Percentiles rank a stretch among this genome's conserved stretches.
phyloP scores from a whole-genome alignment of 1,284 basidiomycete species.

The Sparassis latifolia region DNA sequence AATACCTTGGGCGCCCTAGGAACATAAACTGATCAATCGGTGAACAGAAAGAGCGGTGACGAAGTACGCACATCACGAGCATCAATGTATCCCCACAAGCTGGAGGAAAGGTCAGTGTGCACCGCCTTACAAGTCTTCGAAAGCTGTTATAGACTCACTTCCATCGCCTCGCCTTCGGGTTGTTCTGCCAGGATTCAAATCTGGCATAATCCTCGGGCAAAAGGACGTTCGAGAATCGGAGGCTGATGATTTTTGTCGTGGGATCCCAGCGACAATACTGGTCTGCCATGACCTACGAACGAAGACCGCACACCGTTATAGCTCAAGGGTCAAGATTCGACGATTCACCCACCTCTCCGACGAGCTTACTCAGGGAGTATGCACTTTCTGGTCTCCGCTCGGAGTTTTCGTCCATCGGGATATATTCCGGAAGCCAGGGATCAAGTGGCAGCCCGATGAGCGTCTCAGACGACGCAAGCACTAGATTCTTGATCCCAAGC shows the following conservation, averaged over 20 bases:
- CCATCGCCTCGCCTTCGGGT: conserved; percentile 5
- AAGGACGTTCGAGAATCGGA: conserved; percentile 7
- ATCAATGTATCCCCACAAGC: conserved; percentile 8
- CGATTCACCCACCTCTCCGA: conserved; percentile 2
- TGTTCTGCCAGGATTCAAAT: conserved; percentile 8
- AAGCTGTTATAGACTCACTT: conserved; percentile 1
- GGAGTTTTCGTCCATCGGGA: conserved; percentile 9
- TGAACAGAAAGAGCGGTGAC: background rate
- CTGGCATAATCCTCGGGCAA: conserved; percentile 4
- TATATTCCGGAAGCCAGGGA: conserved; percentile 7
- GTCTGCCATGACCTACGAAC: conserved; percentile 4
- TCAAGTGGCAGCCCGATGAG: conserved; percentile 6
- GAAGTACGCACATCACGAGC: conserved; percentile 4
- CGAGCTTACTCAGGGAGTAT: conserved; percentile 9
- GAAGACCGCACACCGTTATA: background rate
- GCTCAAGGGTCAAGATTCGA: no score
- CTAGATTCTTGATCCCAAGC: conserved; percentile 9
- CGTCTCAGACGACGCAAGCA: conserved; percentile 9
- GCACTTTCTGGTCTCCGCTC: conserved; percentile 6
- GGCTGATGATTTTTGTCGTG: conserved; percentile 4
- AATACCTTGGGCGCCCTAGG: conserved; percentile 5
- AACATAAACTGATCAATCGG: background rate
- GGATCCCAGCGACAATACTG: conserved; percentile 8
- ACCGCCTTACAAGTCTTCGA: no score
- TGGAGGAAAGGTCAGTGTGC: background rate